A percentile compares a stretch with the other conserved stretches of the same genome.
These are phyloP conservation scores for Linum lewisii DNA, from an alignment of 345 rosid species.

Conservation along the genomic window DNA sequence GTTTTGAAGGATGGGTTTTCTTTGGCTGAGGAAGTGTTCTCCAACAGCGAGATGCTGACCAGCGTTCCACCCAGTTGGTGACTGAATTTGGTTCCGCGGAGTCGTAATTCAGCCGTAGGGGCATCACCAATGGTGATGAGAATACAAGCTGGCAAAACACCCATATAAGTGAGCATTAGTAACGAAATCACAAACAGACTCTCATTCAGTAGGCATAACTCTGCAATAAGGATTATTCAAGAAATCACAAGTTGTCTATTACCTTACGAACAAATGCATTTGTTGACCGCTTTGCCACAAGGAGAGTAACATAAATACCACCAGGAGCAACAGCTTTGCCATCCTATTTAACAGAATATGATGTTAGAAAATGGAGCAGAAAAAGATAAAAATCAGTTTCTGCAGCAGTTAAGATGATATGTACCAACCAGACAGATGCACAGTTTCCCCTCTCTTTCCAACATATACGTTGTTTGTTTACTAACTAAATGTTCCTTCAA, in stretches of 20 bases:
- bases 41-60: constrained; percentile 78
- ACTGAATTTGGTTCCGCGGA: constrained; percentile 50
- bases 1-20: constrained; percentile 30
- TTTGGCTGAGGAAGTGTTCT: constrained; percentile 58
- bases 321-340: constrained; percentile 29
- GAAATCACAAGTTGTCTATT: constrained; percentile 6
- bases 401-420: background rate
- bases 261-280: constrained; percentile 66
- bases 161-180: background rate
- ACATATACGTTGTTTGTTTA: too few species aligned
- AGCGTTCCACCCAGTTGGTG: constrained; percentile 64
- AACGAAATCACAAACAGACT: background rate
- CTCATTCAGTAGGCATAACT: background rate
- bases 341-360: constrained; percentile 23
- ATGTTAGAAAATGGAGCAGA: background rate
- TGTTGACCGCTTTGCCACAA: constrained; percentile 40
- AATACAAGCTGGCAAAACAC: constrained; percentile 56
- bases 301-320: constrained; percentile 27
- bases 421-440: background rate
- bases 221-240: background rate
- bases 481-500: too few species aligned
- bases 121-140: constrained; percentile 55
- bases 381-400: background rate
- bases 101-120: constrained; percentile 47
- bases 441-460: too few species aligned